phyloP scores from a whole-genome alignment of 768 basidiomycete genomes.

The Cantharellus cinnabarinus region DNA sequence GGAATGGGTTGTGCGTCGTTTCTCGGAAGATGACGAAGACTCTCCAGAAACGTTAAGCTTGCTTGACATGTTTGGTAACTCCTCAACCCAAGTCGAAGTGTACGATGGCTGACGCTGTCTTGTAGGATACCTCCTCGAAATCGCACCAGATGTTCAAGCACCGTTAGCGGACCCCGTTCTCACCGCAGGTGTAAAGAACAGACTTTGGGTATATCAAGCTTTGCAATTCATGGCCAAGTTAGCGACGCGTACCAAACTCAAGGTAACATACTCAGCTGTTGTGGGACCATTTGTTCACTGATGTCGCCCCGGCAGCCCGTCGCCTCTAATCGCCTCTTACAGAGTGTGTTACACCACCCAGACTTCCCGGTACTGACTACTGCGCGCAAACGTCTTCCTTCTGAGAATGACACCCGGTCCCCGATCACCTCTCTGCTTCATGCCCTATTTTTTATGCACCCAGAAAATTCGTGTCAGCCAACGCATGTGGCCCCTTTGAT shows the following conservation, averaged over 20 bases:
- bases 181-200: conserved; percentile 37
- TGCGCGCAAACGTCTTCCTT: conserved; percentile 2
- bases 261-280: conserved; percentile 25
- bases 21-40: conserved; percentile 19
- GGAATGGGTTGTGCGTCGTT: conserved; percentile 31
- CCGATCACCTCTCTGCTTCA: conserved; percentile 37
- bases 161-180: conserved; percentile 56
- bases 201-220: conserved; percentile 17
- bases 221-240: conserved; percentile 13
- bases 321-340: conserved; percentile 53
- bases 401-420: conserved; percentile 17
- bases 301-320: conserved; percentile 26
- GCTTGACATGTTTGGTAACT: conserved; percentile 9
- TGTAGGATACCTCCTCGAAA: conserved; percentile 2
- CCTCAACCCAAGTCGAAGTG: background rate
- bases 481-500: conserved; percentile 65
- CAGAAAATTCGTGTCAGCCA: conserved; percentile 66
- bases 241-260: conserved; percentile 28
- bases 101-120: background rate
- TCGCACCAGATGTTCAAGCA: conserved; percentile 21
- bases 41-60: conserved; percentile 2
- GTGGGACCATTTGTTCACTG: background rate
- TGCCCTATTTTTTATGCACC: conserved; percentile 52
- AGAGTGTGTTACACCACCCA: conserved; percentile 51
- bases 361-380: conserved; percentile 22